A percentile compares a stretch with the other conserved stretches of the same genome.
phyloP scores from a whole-genome alignment of 331 rosid species.

The Telfairia occidentalis region DNA sequence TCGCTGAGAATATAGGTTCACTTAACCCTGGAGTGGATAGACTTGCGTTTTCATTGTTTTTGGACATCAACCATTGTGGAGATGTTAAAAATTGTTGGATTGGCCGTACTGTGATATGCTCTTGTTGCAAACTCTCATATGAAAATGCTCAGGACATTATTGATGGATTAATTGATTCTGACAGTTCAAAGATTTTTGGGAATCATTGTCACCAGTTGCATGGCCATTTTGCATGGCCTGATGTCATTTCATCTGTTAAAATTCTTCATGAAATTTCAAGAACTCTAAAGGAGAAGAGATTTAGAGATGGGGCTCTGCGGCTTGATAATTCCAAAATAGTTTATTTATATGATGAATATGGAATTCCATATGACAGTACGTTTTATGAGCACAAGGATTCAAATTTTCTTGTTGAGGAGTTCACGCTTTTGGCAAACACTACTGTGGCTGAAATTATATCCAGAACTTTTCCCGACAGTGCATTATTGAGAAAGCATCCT shows the following conservation, averaged over 20 bases:
- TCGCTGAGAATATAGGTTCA: constrained; percentile 64
- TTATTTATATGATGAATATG: constrained; percentile 52
- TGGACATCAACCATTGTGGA: constrained; percentile 50
- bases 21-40: constrained; percentile 80
- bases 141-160: constrained; percentile 65
- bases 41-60: constrained; percentile 63
- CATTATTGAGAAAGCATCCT: constrained; percentile 82
- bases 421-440: constrained; percentile 74
- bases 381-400: constrained; percentile 46
- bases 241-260: constrained; percentile 49
- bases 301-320: constrained; percentile 56
- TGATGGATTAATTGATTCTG: constrained; percentile 32
- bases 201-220: constrained; percentile 38
- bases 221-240: constrained; percentile 54
- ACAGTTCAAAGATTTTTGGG: constrained; percentile 15
- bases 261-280: constrained; percentile 48
- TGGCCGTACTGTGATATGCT: constrained; percentile 67
- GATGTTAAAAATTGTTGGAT: constrained; percentile 62
- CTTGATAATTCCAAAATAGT: constrained; percentile 55
- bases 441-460: constrained; percentile 77
- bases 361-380: constrained; percentile 49
- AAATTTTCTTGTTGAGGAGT: constrained; percentile 74
- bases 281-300: constrained; percentile 50
- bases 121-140: constrained; percentile 84
- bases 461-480: constrained; percentile 69